Conservation (phyloP, 164 flowering plant species). For the Umbilicus rupestris region DNA sequence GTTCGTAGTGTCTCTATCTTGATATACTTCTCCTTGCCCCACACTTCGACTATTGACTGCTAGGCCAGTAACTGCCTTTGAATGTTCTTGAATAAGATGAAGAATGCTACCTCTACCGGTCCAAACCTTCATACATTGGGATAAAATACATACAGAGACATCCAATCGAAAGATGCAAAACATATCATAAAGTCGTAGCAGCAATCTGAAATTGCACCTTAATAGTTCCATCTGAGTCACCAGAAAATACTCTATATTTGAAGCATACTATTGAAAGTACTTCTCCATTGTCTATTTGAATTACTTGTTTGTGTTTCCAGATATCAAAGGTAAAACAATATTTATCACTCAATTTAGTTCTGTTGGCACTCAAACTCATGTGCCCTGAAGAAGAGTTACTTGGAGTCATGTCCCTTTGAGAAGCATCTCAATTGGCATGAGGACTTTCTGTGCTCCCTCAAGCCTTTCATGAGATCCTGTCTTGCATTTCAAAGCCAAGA, state of each 20-base stretch:
- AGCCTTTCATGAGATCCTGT: slow-evolving; percentile 46
- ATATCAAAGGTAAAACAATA: slow-evolving; percentile 21
- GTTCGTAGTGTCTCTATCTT: slow-evolving; percentile 46
- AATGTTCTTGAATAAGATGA: slow-evolving; percentile 57
- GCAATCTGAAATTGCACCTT: slow-evolving; percentile 29
- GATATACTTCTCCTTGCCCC: slow-evolving; percentile 45
- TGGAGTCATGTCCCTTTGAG: slow-evolving; percentile 46
- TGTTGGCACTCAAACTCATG: slow-evolving; percentile 18
- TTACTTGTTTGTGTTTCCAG: slow-evolving; percentile 61
- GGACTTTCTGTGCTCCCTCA: slow-evolving; percentile 57
- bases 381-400: slow-evolving; percentile 39
- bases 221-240: slow-evolving; percentile 74
- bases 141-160: neutral
- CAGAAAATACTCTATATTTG: slow-evolving; percentile 57
- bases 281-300: slow-evolving; percentile 62
- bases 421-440: slow-evolving; percentile 56
- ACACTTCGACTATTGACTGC: slow-evolving; percentile 45
- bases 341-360: slow-evolving; percentile 6
- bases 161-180: no score
- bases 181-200: no score
- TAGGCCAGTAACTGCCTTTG: slow-evolving; percentile 63
- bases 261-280: slow-evolving; percentile 46
- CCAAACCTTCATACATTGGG: slow-evolving; percentile 46
- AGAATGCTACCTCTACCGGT: slow-evolving; percentile 37
- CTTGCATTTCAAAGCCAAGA: slow-evolving; percentile 17